Conservation (phyloP, 306 rosid species). For the Cicer arietinum region DNA sequence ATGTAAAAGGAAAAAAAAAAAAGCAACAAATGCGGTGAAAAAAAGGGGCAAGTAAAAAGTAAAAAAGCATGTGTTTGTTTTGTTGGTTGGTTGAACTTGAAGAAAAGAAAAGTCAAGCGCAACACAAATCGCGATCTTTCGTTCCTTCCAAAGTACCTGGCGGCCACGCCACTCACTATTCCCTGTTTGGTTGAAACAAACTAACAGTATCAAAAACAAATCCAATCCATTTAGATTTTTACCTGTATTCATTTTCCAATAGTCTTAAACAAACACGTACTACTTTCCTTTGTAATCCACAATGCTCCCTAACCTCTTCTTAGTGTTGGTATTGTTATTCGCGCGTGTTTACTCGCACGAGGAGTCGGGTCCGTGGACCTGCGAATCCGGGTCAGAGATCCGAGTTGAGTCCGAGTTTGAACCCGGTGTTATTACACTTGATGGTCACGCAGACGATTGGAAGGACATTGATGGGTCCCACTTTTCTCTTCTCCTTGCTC, state of each 20-base stretch:
- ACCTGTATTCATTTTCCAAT: not conserved
- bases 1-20: not conserved
- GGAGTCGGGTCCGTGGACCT: conserved; percentile 85
- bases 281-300: not conserved
- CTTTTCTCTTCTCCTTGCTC: conserved; percentile 86
- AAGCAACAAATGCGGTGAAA: not conserved
- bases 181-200: not conserved
- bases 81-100: not conserved
- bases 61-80: not conserved
- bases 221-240: not conserved
- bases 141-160: not conserved
- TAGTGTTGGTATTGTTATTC: conserved; percentile 40
- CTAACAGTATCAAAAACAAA: not conserved
- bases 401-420: conserved; percentile 64
- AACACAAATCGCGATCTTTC: conserved; percentile 35
- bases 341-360: conserved; percentile 66
- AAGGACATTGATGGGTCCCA: conserved; percentile 75
- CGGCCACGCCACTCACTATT: not conserved
- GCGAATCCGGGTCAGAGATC: conserved; percentile 73
- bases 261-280: not conserved
- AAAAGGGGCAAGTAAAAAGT: not conserved
- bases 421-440: conserved; percentile 80
- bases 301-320: conserved; percentile 54
- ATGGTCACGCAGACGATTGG: conserved; percentile 95
- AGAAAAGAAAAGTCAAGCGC: conserved; percentile 38